phyloP scores from a whole-genome alignment of 345 rosid genomes.

The thale cress (Arabidopsis thaliana) region TAIR10.1 NC_003076.8:21791001-21791500 shows the following conservation, averaged over 20 bases:
- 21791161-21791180: not conserved
- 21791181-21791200: not conserved
- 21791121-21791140: not conserved
- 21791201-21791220: constrained; percentile 1
- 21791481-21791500: constrained; percentile 8
- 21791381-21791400: constrained; percentile 61
- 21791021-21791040: too few relatives aligned
- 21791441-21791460: not conserved
- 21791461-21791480: not conserved
- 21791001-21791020: too few relatives aligned
- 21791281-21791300: constrained; percentile 94
- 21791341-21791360: constrained; percentile 87
- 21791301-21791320: constrained; percentile 91
- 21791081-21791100: not conserved
- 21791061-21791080: not conserved
- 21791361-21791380: constrained; percentile 78
- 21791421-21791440: constrained; percentile 24
- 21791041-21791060: not conserved
- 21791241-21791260: constrained; percentile 4
- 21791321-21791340: constrained; percentile 69
- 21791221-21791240: constrained; percentile 24
- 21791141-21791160: constrained; percentile 9
- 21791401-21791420: not conserved
- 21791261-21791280: constrained; percentile 77
- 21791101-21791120: not conserved